These are phyloP conservation scores for Euryodendron excelsum DNA, from an alignment of 148 eudicot genomes.

Conservation along the genomic window DNA sequence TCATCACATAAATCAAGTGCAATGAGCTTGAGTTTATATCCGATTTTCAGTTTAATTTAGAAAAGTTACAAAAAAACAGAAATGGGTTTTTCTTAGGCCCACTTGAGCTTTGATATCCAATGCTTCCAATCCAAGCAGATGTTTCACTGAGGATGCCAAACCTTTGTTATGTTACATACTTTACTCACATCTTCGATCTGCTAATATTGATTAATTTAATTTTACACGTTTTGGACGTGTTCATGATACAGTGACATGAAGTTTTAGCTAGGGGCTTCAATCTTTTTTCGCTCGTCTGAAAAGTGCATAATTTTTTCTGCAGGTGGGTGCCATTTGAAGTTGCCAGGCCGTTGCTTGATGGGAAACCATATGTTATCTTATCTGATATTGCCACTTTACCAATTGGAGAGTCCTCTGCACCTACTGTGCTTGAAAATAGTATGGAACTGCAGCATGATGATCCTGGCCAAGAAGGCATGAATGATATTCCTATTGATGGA, in stretches of 20 bases:
- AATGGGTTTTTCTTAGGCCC: background rate
- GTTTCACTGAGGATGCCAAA: constrained; percentile 7
- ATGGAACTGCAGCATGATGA: constrained; percentile 50
- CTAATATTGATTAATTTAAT: background rate
- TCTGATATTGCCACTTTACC: constrained; percentile 53
- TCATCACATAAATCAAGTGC: too few species aligned
- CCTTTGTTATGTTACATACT: background rate
- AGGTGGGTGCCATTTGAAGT: constrained; percentile 79
- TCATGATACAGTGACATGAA: background rate
- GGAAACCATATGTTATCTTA: constrained; percentile 54
- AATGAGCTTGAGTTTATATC: too few species aligned
- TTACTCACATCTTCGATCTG: background rate
- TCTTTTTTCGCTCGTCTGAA: background rate
- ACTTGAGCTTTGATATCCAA: constrained; percentile 6
- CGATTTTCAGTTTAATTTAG: too few species aligned
- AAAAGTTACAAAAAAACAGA: too few species aligned
- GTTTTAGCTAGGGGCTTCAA: background rate
- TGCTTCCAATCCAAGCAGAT: background rate
- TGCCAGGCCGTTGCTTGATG: constrained; percentile 71
- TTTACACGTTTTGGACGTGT: background rate
- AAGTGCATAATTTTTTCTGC: constrained; percentile 13
- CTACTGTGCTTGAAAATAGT: constrained; percentile 26
- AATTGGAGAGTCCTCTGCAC: constrained; percentile 30
- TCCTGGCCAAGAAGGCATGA: constrained; percentile 37
- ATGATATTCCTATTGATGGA: constrained; percentile 49